A percentile compares a stretch with the other conserved stretches of the same genome.
phyloP scores from a whole-genome alignment of 2,329 filamentous ascomycete genomes.

The Colletotrichum spaethianum region DNA sequence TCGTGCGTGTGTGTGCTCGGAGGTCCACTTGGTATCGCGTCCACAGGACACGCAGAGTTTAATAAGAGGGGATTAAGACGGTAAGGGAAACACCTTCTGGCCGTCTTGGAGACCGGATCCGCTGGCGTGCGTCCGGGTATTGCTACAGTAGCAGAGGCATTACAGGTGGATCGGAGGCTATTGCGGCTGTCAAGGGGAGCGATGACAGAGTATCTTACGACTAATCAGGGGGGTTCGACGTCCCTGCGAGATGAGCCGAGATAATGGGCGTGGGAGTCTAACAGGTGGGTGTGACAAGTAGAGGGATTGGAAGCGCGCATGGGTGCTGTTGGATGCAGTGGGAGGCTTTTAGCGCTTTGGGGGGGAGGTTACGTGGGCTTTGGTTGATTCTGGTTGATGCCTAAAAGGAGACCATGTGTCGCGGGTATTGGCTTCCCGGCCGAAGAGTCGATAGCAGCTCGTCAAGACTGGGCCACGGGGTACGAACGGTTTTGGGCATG shows the following conservation, averaged over 20 bases:
- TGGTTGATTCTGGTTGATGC: constrained; percentile 8
- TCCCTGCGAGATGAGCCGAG: constrained; percentile 27
- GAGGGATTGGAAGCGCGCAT: not conserved
- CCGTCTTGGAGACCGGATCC: not conserved
- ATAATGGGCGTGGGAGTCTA: constrained; percentile 4
- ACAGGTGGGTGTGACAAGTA: not conserved
- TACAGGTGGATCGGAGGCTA: constrained; percentile 1
- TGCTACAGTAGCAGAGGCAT: not conserved
- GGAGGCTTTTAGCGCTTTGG: not conserved
- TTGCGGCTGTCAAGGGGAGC: constrained; percentile 11
- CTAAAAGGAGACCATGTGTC: not conserved
- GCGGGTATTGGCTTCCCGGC: not conserved
- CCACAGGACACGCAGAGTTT: constrained; percentile 12
- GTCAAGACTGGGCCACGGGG: not conserved
- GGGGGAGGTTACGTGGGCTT: not conserved
- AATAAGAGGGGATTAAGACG: constrained; percentile 11
- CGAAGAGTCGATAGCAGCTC: not conserved
- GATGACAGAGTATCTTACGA: constrained; percentile 37
- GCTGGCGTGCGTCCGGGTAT: not conserved
- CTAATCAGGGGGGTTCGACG: not conserved
- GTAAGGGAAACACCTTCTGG: not conserved
- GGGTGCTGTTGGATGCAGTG: not conserved
- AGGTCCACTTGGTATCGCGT: not conserved
- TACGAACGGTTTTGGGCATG: not conserved
- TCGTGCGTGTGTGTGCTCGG: not conserved